These are phyloP conservation scores for Thraustochytrium sp. DNA, from an alignment of 352 stramenopile species.

Conservation along the genomic window DNA sequence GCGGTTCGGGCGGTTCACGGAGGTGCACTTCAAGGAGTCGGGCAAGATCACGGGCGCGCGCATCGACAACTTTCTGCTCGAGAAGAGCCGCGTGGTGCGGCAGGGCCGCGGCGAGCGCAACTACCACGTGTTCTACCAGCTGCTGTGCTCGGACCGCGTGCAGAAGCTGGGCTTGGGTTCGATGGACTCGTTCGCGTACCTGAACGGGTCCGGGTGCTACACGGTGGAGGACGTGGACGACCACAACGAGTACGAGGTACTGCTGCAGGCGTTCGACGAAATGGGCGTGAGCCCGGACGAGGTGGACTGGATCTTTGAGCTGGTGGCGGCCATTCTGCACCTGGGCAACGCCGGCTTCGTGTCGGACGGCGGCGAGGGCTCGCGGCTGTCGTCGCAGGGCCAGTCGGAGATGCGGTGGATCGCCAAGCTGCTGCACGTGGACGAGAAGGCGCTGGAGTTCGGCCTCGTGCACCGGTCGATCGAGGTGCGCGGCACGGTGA, in stretches of 20 bases:
- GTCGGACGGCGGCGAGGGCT: slow-evolving; percentile 35
- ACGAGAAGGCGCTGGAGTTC: slow-evolving; percentile 28
- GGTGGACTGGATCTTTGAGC: slow-evolving; percentile 81
- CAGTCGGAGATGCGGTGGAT: slow-evolving; percentile 35
- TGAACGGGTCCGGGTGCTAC: slow-evolving; percentile 87
- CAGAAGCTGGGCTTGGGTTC: neutral
- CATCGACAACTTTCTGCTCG: slow-evolving; percentile 83
- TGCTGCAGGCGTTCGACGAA: slow-evolving; percentile 55
- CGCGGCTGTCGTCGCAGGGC: neutral
- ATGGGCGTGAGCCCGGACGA: slow-evolving; percentile 78
- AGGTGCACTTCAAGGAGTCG: slow-evolving; percentile 81
- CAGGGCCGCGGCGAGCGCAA: slow-evolving; percentile 75
- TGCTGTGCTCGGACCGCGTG: slow-evolving; percentile 50
- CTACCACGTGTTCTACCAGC: slow-evolving; percentile 88
- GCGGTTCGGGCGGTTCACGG: slow-evolving; percentile 94
- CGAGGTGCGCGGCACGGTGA: slow-evolving; percentile 37
- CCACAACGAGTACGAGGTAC: slow-evolving; percentile 68
- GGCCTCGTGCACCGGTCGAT: slow-evolving; percentile 34
- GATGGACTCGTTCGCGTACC: slow-evolving; percentile 74
- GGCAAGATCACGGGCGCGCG: slow-evolving; percentile 66
- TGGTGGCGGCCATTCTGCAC: slow-evolving; percentile 88
- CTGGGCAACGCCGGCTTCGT: slow-evolving; percentile 89
- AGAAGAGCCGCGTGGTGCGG: slow-evolving; percentile 75
- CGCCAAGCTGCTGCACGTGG: slow-evolving; percentile 1
- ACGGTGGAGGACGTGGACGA: slow-evolving; percentile 78